These are phyloP conservation scores for Penicillium ochrochloron DNA, from an alignment of 495 filamentous ascomycete genomes.

Conservation along the genomic window DNA sequence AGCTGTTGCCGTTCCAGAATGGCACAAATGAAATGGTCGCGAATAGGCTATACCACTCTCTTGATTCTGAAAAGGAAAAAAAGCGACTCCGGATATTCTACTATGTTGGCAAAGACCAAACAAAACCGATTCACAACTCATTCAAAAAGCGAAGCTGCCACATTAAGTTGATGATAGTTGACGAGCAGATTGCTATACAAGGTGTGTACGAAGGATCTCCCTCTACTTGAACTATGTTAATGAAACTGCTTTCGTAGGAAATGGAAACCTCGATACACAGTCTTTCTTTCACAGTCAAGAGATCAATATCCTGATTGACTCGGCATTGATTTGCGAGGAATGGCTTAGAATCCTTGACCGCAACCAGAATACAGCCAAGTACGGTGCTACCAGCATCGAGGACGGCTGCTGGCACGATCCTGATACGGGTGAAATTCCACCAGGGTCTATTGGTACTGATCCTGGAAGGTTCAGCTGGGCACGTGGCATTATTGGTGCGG, in stretches of 20 bases:
- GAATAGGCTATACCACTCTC: conserved; percentile 56
- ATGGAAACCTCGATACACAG: conserved; percentile 83
- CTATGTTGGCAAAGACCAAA: conserved; percentile 77
- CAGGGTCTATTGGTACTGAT: conserved; percentile 63
- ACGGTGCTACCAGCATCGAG: conserved; percentile 57
- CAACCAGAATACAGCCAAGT: conserved; percentile 73
- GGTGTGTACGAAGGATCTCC: conserved; percentile 26
- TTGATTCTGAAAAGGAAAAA: conserved; percentile 49
- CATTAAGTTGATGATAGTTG: conserved; percentile 76
- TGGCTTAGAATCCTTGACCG: conserved; percentile 66
- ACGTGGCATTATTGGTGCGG: conserved; percentile 63
- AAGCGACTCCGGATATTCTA: conserved; percentile 60
- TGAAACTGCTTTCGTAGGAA: conserved; percentile 45
- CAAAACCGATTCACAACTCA: conserved; percentile 61
- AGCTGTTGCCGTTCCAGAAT: conserved; percentile 74
- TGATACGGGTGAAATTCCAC: conserved; percentile 55
- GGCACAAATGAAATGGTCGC: conserved; percentile 76
- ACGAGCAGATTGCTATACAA: conserved; percentile 67
- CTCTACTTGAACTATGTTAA: neutral
- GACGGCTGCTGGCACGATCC: conserved; percentile 61
- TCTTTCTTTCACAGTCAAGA: conserved; percentile 78
- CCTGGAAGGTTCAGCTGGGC: conserved; percentile 64
- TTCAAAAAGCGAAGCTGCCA: conserved; percentile 71
- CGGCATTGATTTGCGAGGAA: conserved; percentile 55
- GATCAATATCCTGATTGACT: conserved; percentile 75